phyloP scores from a whole-genome alignment of 169 alveolate genomes.

The Plasmodium coatneyi region DNA sequence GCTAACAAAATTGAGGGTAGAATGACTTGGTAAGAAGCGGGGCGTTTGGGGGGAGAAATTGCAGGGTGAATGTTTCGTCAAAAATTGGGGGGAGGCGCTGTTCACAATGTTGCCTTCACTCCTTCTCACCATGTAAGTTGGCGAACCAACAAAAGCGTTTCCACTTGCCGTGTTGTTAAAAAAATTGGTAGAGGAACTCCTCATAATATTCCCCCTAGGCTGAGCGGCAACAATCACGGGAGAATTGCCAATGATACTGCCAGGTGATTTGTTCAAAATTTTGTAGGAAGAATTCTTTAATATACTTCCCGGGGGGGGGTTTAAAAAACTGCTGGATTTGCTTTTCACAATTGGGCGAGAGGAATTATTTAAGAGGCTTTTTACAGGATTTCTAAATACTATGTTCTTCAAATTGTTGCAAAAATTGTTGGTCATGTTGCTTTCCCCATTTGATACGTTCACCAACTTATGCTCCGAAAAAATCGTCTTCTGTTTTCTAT shows the following conservation, averaged over 20 bases:
- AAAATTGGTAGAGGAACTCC: not conserved
- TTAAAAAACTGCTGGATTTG: not conserved
- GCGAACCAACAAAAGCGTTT: not conserved
- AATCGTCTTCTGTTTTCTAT: not conserved
- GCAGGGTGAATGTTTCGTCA: not conserved
- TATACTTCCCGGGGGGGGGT: not conserved
- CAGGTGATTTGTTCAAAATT: not conserved
- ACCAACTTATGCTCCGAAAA: not conserved
- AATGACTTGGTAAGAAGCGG: not conserved
- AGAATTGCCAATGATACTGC: not conserved
- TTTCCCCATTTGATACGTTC: not conserved
- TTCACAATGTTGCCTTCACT: not conserved
- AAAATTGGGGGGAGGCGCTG: not conserved
- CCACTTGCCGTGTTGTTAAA: not conserved
- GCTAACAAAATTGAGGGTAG: not conserved
- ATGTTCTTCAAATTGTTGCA: conserved; percentile 8
- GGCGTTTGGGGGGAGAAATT: not conserved
- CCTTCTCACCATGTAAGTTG: not conserved
- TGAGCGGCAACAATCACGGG: not conserved
- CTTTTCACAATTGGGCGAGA: not conserved
- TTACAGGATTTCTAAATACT: not conserved
- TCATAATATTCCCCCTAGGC: not conserved
- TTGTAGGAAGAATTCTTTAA: not conserved
- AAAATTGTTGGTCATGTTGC: not conserved
- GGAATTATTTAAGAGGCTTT: not conserved